These are phyloP conservation scores for Halophytophthora batemanensis DNA, from an alignment of 352 stramenopile genomes.

Conservation along the genomic window DNA sequence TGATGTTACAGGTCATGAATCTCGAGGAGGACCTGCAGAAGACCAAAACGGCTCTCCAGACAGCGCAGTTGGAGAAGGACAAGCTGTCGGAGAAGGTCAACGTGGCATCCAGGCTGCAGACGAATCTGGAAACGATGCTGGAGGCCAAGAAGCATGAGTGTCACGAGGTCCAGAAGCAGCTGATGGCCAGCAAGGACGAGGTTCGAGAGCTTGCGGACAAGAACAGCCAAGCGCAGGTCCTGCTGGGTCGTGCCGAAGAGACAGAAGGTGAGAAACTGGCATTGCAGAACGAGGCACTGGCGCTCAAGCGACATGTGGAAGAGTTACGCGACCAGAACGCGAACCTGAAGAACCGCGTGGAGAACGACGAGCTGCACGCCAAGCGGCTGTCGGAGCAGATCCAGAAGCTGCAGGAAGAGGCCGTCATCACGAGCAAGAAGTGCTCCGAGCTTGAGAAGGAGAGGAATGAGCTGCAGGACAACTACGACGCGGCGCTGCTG, in stretches of 20 bases:
- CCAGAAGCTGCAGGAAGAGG: constrained; percentile 43
- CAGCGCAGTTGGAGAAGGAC: constrained; percentile 41
- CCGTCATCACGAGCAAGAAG: constrained; percentile 27
- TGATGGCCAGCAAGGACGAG: constrained; percentile 47
- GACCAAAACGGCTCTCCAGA: constrained; percentile 32
- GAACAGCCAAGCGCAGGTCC: constrained; percentile 31
- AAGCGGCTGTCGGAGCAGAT: constrained; percentile 54
- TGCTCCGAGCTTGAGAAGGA: constrained; percentile 48
- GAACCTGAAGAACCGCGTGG: constrained; percentile 48
- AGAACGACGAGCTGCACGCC: constrained; percentile 38
- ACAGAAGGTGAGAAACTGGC: constrained; percentile 67
- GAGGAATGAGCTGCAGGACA: constrained; percentile 42
- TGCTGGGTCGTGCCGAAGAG: constrained; percentile 47
- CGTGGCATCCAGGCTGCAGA: constrained; percentile 33
- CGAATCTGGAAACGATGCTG: constrained; percentile 41
- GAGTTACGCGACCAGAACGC: constrained; percentile 66
- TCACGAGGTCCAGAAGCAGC: constrained; percentile 33
- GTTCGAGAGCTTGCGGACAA: constrained; percentile 38
- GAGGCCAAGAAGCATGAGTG: constrained; percentile 57
- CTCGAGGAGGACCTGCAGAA: constrained; percentile 60
- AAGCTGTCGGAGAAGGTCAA: constrained; percentile 40
- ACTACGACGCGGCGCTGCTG: constrained; percentile 46
- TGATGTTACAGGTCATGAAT: constrained; percentile 51
- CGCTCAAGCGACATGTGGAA: constrained; percentile 53
- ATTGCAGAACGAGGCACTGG: constrained; percentile 57